Base-by-base conservation (phyloP, 2,329 filamentous ascomycete genomes). In the Myotisia sp. region DNA sequence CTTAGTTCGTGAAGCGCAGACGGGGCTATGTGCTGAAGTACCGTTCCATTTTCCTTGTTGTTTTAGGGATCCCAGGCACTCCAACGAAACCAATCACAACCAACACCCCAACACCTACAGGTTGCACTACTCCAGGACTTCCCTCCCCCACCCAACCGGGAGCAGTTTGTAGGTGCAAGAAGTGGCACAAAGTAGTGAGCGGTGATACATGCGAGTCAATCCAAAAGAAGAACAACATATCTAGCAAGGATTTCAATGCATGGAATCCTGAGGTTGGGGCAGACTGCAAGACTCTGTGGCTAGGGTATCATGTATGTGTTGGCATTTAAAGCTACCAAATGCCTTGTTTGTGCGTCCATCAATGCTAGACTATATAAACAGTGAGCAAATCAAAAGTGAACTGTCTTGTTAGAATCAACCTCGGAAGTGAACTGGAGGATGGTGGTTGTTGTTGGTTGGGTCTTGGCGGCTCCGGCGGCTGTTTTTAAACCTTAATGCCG, bases 151-250 rank as follows among this genome's bases (percentile, higher is more conserved):
- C 26, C 32, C 43, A 42, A 37, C 38, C 38, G 16, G 45, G 44
- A 2, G 44, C 47, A 9, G 35, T 42, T 4, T 12, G 26, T 4
- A 45, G 40, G 6, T 55, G 51, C 32, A 42, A 41, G 4, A 32
- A 37, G 5, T 55, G 41, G 20, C 44, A 54, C 31, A 16, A 39
- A 3, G 50, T 50, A 3, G 9, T 17, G 4, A 32, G 23, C 3
- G 48, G 47, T 4, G 46, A 52, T 13, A 44, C 29, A 2, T 52
- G 48, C 29, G 35, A 36, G 17, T 37, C 36, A 2, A 49, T 52
- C 24, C 40, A 43, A 31, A 26, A 44, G 28, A 27, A 36, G 5
- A 42, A 47, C 27, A 17, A 13, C 3, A 41, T 51, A 3, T 37
- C 37, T 0, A 24, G 34, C 8, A 16, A 23, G 1, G 7, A 47